Evolutionary conservation across 192 early-diverging fungal genomes (phyloP).

Genomic region (Funneliformis geosporum): DNA sequence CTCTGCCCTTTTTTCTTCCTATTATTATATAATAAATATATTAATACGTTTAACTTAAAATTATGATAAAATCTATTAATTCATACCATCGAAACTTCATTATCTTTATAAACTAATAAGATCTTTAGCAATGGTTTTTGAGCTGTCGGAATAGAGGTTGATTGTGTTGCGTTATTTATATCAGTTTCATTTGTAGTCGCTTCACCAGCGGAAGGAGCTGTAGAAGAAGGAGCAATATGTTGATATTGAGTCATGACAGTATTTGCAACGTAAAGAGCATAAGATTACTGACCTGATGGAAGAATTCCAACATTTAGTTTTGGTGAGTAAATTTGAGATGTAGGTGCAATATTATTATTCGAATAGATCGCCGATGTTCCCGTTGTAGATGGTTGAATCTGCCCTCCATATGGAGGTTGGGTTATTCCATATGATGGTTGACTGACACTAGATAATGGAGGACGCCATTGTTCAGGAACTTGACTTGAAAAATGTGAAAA

Average conservation of each 20-base stretch:
- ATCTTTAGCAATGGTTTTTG: constrained; percentile 34
- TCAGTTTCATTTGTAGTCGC: constrained; percentile 10
- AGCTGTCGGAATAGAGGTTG: constrained; percentile 12
- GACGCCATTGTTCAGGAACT: constrained; percentile 14
- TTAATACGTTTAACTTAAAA: neutral
- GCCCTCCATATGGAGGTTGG: constrained; percentile 22
- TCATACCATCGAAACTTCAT: constrained; percentile 54
- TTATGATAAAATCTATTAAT: constrained; percentile 1
- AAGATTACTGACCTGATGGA: constrained; percentile 40
- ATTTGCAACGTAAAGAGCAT: constrained; percentile 33
- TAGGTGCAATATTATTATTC: constrained; percentile 26
- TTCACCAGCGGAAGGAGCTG: constrained; percentile 22
- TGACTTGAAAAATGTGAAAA: neutral
- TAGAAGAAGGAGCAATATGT: constrained; percentile 35
- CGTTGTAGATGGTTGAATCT: constrained; percentile 11
- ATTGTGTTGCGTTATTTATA: neutral
- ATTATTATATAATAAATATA: constrained; percentile 4
- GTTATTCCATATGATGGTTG: neutral
- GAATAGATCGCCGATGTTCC: constrained; percentile 26
- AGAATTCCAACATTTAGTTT: constrained; percentile 37
- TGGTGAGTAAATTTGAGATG: constrained; percentile 43
- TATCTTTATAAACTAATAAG: constrained; percentile 49
- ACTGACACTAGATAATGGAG: constrained; percentile 8
- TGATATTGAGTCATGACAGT: constrained; percentile 32
- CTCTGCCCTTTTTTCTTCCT: constrained; percentile 53